phyloP scores from a whole-genome alignment of 2,329 filamentous ascomycete genomes.

The Botryotinia calthae region DNA sequence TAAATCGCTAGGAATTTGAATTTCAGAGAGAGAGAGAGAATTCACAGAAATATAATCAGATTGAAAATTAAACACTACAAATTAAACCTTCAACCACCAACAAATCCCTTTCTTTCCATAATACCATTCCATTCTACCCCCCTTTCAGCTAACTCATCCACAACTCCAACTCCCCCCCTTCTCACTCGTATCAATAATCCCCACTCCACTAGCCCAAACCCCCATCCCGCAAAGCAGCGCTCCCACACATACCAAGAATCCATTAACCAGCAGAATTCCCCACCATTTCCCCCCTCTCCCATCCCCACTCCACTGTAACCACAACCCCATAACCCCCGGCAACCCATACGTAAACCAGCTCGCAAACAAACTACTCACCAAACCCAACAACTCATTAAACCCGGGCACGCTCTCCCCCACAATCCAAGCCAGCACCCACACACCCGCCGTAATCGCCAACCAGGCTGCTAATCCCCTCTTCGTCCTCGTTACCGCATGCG shows the following conservation, averaged over 20 bases:
- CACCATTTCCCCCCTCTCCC: slow-evolving; percentile 23
- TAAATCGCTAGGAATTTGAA: no score
- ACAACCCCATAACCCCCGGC: slow-evolving; percentile 49
- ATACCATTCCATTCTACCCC: not conserved
- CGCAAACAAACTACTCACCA: slow-evolving; percentile 52
- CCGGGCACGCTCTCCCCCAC: slow-evolving; percentile 67
- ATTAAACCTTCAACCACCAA: not conserved
- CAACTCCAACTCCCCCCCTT: not conserved
- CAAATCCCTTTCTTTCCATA: not conserved
- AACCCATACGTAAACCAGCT: slow-evolving; percentile 60
- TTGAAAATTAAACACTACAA: not conserved
- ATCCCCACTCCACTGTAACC: slow-evolving; percentile 44
- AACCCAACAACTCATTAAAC: slow-evolving; percentile 62
- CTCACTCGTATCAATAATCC: not conserved
- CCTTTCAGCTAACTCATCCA: not conserved
- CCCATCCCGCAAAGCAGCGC: slow-evolving; percentile 23
- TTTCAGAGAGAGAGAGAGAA: no score
- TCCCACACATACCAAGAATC: slow-evolving; percentile 17
- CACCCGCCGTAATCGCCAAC: slow-evolving; percentile 51
- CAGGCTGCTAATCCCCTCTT: slow-evolving; percentile 45
- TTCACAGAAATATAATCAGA: not conserved
- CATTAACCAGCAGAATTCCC: slow-evolving; percentile 13
- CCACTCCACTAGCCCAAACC: slow-evolving; percentile 21
- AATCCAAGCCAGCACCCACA: slow-evolving; percentile 63
- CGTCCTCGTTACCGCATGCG: slow-evolving; percentile 50